Evolutionary conservation across 805 yeast species (phyloP).

Genomic region (Candida broadrunensis): DNA sequence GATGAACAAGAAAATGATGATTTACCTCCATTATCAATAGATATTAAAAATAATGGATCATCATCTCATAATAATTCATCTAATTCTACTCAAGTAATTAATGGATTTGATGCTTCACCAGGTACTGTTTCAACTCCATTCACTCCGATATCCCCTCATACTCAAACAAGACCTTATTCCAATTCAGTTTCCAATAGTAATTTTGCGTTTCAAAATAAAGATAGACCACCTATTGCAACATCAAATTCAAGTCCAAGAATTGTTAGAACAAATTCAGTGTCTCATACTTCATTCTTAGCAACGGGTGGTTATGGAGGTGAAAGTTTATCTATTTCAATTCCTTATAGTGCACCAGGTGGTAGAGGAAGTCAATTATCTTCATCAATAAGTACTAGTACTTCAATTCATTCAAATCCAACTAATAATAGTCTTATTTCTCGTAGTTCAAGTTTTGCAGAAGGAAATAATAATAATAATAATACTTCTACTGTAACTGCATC

Average conservation of each 20-base stretch:
- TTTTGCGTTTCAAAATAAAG: slow-evolving; percentile 13
- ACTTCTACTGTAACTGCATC: slow-evolving; percentile 6
- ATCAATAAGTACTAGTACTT: slow-evolving; percentile 1
- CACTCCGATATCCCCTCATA: slow-evolving; percentile 4
- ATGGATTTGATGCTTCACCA: slow-evolving; percentile 7
- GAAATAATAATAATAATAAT: slow-evolving; percentile 3
- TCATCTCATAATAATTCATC: background rate
- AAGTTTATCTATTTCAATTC: slow-evolving; percentile 57
- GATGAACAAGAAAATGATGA: background rate
- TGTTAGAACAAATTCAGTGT: slow-evolving; percentile 35
- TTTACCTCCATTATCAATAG: background rate
- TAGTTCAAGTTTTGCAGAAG: background rate
- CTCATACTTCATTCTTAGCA: slow-evolving; percentile 35
- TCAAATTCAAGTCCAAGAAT: slow-evolving; percentile 38
- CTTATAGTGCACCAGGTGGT: slow-evolving; percentile 73
- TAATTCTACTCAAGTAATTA: background rate
- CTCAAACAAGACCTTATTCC: slow-evolving; percentile 1
- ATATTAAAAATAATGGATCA: background rate
- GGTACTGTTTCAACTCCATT: slow-evolving; percentile 1
- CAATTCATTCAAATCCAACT: slow-evolving; percentile 40
- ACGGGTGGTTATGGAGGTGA: slow-evolving; percentile 24
- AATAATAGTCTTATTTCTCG: slow-evolving; percentile 7
- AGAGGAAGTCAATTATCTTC: slow-evolving; percentile 16
- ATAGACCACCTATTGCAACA: slow-evolving; percentile 15
- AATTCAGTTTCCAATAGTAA: slow-evolving; percentile 5